These are phyloP conservation scores for Trichaptum fuscoviolaceum DNA, from an alignment of 768 basidiomycete species.

Conservation along the genomic window DNA sequence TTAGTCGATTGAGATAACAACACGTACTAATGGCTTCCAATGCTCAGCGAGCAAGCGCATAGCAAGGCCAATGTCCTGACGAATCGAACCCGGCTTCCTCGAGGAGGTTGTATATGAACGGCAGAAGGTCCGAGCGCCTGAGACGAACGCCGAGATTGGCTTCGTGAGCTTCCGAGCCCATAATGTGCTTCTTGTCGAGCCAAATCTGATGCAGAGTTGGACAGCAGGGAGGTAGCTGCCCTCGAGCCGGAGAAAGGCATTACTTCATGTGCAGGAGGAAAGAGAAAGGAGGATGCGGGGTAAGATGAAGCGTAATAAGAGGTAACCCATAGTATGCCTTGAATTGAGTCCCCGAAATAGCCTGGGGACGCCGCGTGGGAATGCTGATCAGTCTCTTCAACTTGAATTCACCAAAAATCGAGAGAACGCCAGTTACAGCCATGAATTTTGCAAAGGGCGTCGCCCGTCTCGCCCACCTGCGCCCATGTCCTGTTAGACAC, in stretches of 20 bases:
- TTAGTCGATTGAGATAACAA: constrained; percentile 1
- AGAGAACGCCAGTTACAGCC: neutral
- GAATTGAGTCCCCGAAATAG: too few relatives aligned
- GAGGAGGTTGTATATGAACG: constrained; percentile 3
- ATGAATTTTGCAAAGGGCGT: neutral
- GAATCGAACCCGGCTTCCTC: constrained; percentile 18
- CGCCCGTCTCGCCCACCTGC: neutral
- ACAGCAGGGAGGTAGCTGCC: neutral
- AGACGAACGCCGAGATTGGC: neutral
- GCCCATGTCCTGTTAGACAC: neutral
- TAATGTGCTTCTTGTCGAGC: neutral
- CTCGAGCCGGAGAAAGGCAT: neutral
- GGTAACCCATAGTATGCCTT: too few relatives aligned
- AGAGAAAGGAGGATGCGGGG: neutral
- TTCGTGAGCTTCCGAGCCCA: neutral
- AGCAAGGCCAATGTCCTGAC: constrained; percentile 57
- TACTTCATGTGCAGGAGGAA: neutral
- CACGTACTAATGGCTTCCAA: constrained; percentile 73
- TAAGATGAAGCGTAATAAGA: neutral
- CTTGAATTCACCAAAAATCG: too few relatives aligned
- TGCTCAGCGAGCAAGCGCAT: constrained; percentile 67
- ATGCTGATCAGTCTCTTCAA: neutral
- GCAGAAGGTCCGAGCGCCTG: neutral
- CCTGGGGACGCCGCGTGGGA: neutral
- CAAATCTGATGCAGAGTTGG: neutral